Percentiles rank a stretch among this genome's conserved stretches.
Conservation (phyloP, 805 yeast species). For the Ogataea angusta region DNA sequence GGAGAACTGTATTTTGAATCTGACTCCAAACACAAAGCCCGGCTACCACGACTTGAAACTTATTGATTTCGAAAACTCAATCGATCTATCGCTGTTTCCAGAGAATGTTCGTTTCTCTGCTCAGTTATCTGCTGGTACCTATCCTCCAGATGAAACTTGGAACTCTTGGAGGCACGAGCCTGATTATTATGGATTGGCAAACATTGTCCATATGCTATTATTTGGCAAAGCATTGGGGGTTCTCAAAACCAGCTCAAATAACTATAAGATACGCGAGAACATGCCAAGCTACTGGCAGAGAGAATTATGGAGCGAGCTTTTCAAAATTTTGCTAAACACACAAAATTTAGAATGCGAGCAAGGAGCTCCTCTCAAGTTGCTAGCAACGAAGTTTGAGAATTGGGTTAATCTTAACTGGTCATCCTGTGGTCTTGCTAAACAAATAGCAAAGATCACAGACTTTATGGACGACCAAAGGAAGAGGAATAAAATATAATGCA, state of each 20-base stretch:
- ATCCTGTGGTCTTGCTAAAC: constrained; percentile 9
- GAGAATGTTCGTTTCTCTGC: constrained; percentile 51
- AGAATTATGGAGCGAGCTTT: constrained; percentile 66
- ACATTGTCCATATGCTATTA: constrained; percentile 65
- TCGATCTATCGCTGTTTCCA: constrained; percentile 62
- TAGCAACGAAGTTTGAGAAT: constrained; percentile 11
- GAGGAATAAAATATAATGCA: constrained; percentile 5
- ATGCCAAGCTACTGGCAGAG: constrained; percentile 76
- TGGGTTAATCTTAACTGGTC: constrained; percentile 17
- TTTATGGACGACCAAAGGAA: constrained; percentile 11
- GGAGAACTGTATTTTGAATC: constrained; percentile 74
- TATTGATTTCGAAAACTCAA: constrained; percentile 80
- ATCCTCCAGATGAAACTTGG: constrained; percentile 61
- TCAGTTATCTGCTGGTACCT: constrained; percentile 59
- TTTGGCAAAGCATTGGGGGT: constrained; percentile 62
- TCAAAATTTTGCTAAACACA: constrained; percentile 63
- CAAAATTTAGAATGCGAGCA: not conserved
- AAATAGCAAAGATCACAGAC: constrained; percentile 10
- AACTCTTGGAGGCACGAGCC: constrained; percentile 74
- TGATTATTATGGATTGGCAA: constrained; percentile 82
- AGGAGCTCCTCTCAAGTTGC: not conserved
- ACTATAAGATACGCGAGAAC: constrained; percentile 38
- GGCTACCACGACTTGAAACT: constrained; percentile 32
- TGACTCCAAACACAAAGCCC: constrained; percentile 14
- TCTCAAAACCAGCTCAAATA: constrained; percentile 10